Evolutionary conservation across 2,329 filamentous ascomycete genomes (phyloP).

Genomic region (Herpotrichia juniperi): DNA sequence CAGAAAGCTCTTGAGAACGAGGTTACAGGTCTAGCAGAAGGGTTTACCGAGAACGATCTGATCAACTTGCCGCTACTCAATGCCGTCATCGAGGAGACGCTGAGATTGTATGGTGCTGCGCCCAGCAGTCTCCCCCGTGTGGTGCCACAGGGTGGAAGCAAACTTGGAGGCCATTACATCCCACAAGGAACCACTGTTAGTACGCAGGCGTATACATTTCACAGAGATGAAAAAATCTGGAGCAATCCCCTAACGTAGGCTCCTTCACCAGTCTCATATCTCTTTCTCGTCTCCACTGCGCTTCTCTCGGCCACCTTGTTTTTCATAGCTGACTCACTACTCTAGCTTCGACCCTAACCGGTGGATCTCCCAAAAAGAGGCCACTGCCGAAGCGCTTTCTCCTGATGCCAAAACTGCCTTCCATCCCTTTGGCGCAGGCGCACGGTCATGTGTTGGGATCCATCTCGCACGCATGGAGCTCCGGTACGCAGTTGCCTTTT

Average conservation of each 20-base stretch:
- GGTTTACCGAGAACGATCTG: slow-evolving; percentile 29
- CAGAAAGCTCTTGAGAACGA: slow-evolving; percentile 27
- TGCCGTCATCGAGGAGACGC: slow-evolving; percentile 46
- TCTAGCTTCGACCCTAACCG: slow-evolving; percentile 42
- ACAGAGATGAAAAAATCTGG: slow-evolving; percentile 38
- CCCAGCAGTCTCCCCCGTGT: slow-evolving; percentile 43
- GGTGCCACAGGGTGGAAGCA: slow-evolving; percentile 41
- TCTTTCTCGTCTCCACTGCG: neutral
- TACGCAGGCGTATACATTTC: slow-evolving; percentile 48
- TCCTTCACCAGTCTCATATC: neutral
- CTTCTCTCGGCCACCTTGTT: neutral
- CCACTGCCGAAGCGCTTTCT: slow-evolving; percentile 28
- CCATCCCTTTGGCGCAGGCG: slow-evolving; percentile 72
- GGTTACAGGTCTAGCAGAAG: slow-evolving; percentile 19
- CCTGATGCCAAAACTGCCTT: slow-evolving; percentile 59
- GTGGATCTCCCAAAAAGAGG: slow-evolving; percentile 32
- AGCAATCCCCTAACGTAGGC: slow-evolving; percentile 25
- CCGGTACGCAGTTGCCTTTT: slow-evolving; percentile 56
- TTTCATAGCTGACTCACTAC: neutral
- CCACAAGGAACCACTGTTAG: slow-evolving; percentile 43
- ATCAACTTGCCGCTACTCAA: slow-evolving; percentile 39
- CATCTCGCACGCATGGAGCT: slow-evolving; percentile 69
- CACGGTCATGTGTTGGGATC: slow-evolving; percentile 71
- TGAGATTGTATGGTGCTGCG: slow-evolving; percentile 45
- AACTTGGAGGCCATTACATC: slow-evolving; percentile 42